These are phyloP conservation scores for Saccharum hybrid DNA, from an alignment of 202 grass and related monocot genomes.

Conservation along the genomic window DNA sequence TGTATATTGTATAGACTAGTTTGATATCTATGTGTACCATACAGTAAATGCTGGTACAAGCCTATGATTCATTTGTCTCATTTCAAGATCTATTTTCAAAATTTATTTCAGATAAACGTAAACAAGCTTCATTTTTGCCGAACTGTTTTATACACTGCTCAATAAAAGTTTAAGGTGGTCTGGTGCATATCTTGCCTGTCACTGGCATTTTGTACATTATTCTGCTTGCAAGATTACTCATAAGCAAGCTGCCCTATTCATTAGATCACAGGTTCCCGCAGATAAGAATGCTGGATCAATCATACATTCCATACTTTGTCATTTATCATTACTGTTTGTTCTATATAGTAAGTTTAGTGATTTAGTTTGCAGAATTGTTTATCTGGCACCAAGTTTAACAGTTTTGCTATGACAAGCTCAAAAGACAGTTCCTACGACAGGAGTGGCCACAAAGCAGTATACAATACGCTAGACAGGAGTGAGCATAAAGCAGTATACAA, in stretches of 20 bases:
- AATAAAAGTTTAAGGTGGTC: background rate
- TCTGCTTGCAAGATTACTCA: background rate
- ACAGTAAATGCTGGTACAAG: background rate
- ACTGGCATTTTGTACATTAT: background rate
- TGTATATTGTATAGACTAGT: slow-evolving; percentile 16
- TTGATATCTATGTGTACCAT: background rate
- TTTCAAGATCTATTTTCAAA: slow-evolving; percentile 24
- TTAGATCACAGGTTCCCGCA: background rate
- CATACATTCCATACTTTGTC: background rate
- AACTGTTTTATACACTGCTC: background rate
- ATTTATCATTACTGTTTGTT: background rate
- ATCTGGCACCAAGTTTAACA: background rate
- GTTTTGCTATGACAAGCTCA: background rate
- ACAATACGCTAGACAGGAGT: background rate
- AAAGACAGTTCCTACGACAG: background rate
- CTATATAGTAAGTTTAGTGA: background rate
- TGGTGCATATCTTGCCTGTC: background rate
- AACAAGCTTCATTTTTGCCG: slow-evolving; percentile 10
- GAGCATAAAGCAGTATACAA: background rate
- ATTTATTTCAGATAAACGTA: background rate
- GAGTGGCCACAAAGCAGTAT: background rate
- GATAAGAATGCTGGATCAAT: background rate
- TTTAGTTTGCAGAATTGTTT: slow-evolving; percentile 16
- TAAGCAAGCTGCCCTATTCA: background rate
- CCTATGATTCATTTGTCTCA: background rate